A percentile compares a stretch with the other conserved stretches of the same genome.
These are phyloP conservation scores for Phylloporus sp. DNA, from an alignment of 768 basidiomycete species.

Conservation along the genomic window DNA sequence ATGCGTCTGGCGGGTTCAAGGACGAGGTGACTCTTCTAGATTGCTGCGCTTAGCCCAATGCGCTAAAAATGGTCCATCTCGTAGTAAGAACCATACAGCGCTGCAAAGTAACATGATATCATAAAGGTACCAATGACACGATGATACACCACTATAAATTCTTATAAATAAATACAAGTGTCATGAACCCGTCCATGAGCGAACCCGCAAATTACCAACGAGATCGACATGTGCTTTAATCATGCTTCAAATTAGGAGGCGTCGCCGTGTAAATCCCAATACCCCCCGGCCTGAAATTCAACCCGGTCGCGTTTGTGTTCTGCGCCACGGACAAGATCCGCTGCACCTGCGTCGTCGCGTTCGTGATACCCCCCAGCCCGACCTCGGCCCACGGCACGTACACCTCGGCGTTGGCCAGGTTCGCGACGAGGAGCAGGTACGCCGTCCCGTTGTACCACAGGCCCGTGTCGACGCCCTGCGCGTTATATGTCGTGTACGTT, in stretches of 20 bases:
- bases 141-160: too few relatives aligned
- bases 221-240: neutral
- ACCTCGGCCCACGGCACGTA: constrained; percentile 18
- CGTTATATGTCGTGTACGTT: constrained; percentile 5
- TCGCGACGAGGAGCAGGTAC: constrained; percentile 22
- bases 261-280: constrained; percentile 23
- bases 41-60: too few relatives aligned
- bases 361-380: constrained; percentile 14
- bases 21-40: too few relatives aligned
- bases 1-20: too few relatives aligned
- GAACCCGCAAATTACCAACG: too few relatives aligned
- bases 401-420: neutral
- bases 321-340: constrained; percentile 10
- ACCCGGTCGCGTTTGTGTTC: constrained; percentile 18
- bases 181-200: neutral
- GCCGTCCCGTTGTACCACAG: constrained; percentile 21
- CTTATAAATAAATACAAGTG: neutral
- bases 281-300: constrained; percentile 14
- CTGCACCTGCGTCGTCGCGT: constrained; percentile 18
- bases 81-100: too few relatives aligned
- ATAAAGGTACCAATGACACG: too few relatives aligned
- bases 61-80: too few relatives aligned
- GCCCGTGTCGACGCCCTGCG: constrained; percentile 22
- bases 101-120: too few relatives aligned
- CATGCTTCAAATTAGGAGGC: neutral